Percentiles rank a stretch among this genome's conserved stretches.
phyloP scores from a whole-genome alignment of 116 monocot genomes.

The Iris pallida region DNA sequence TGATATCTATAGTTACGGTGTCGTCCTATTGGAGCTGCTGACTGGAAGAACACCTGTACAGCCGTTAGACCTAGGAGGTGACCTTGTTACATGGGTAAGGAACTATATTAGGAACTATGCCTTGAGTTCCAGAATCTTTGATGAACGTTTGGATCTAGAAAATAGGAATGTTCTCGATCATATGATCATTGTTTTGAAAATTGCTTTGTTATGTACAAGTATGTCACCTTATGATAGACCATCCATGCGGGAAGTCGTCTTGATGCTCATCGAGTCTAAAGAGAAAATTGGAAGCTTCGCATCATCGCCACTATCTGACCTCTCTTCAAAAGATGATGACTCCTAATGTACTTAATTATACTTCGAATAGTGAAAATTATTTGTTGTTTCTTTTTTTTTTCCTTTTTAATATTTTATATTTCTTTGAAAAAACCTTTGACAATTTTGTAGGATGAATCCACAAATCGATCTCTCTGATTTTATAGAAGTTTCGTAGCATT shows the following conservation, averaged over 20 bases:
- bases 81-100: slow-evolving; percentile 83
- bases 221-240: slow-evolving; percentile 84
- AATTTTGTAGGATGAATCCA: no score
- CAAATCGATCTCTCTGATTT: no score
- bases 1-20: slow-evolving; percentile 93
- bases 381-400: slow-evolving; percentile 3
- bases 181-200: slow-evolving; percentile 84
- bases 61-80: slow-evolving; percentile 77
- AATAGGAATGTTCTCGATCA: slow-evolving; percentile 48
- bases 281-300: slow-evolving; percentile 47
- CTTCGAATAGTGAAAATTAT: slow-evolving; percentile 17
- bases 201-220: slow-evolving; percentile 81
- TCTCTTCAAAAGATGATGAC: slow-evolving; percentile 41
- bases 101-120: slow-evolving; percentile 59
- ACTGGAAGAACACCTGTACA: slow-evolving; percentile 90
- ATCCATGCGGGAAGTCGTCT: slow-evolving; percentile 78
- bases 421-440: background rate
- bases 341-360: slow-evolving; percentile 28
- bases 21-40: slow-evolving; percentile 83
- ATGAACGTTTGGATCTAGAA: slow-evolving; percentile 45
- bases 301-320: slow-evolving; percentile 51
- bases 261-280: slow-evolving; percentile 82
- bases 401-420: background rate
- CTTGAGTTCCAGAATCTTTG: slow-evolving; percentile 51
- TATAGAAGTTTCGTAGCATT: no score